Conservation (phyloP, 768 basidiomycete species). For the Boletus pseudo-olivaceus region DNA sequence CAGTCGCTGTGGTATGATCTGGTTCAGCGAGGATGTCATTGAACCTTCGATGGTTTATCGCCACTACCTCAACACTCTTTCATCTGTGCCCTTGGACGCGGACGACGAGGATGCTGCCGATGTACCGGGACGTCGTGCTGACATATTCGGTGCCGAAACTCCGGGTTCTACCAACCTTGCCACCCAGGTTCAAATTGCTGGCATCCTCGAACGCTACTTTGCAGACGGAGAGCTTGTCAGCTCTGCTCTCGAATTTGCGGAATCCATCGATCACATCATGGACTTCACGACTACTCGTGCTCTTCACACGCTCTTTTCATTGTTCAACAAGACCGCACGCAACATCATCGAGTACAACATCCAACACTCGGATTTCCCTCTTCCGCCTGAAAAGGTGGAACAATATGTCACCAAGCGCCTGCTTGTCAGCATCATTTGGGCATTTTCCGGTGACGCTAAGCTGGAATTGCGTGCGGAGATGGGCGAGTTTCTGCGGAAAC, state of each 20-base stretch:
- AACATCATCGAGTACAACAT: conserved; percentile 93
- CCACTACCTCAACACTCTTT: conserved; percentile 79
- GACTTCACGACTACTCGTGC: conserved; percentile 92
- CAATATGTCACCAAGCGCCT: conserved; percentile 89
- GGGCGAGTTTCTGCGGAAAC: conserved; percentile 80
- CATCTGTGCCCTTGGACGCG: conserved; percentile 73
- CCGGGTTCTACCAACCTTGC: conserved; percentile 58
- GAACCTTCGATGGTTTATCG: conserved; percentile 88
- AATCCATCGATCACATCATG: conserved; percentile 96
- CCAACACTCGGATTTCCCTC: conserved; percentile 93
- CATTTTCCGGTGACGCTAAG: conserved; percentile 95
- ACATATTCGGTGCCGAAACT: conserved; percentile 42
- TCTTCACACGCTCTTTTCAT: conserved; percentile 93
- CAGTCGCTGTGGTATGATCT: conserved; percentile 99
- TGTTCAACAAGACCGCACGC: conserved; percentile 93
- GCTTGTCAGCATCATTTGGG: conserved; percentile 93
- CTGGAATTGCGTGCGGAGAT: conserved; percentile 84
- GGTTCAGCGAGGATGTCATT: conserved; percentile 98
- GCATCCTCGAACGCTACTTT: conserved; percentile 80
- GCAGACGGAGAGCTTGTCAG: conserved; percentile 77
- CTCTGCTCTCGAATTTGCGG: conserved; percentile 74
- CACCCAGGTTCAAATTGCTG: conserved; percentile 73
- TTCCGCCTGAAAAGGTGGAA: conserved; percentile 78
- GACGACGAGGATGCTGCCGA: conserved; percentile 82
- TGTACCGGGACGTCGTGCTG: conserved; percentile 56